Conservation (phyloP, 2,329 filamentous ascomycete genomes). For the Fusarium odoratissimum region DNA sequence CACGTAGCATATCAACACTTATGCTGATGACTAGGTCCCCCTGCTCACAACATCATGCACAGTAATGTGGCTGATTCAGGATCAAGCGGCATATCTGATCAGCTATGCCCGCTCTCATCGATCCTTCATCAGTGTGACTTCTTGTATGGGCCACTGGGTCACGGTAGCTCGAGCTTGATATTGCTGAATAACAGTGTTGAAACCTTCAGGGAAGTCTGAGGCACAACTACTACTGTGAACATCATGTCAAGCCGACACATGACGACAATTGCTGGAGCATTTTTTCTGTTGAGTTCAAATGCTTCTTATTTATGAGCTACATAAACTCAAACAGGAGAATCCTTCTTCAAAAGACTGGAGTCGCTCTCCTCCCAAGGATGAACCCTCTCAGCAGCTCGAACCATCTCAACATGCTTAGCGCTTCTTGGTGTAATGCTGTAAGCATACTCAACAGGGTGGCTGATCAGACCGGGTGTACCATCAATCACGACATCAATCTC, state of each 20-base stretch:
- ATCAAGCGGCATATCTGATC: not conserved
- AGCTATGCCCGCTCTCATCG: not conserved
- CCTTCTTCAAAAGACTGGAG: constrained; percentile 11
- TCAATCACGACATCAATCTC: constrained; percentile 34
- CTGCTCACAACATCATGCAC: not conserved
- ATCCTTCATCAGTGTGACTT: too few species aligned
- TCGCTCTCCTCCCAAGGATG: constrained; percentile 44
- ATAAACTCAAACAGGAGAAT: not conserved
- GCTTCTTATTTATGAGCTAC: not conserved
- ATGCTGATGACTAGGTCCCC: not conserved
- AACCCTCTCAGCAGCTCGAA: constrained; percentile 29
- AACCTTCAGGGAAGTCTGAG: not conserved
- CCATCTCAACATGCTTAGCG: constrained; percentile 24
- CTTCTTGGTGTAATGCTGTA: constrained; percentile 39
- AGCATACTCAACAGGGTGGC: constrained; percentile 27
- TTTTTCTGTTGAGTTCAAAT: not conserved
- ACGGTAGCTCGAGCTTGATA: not conserved
- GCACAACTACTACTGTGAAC: not conserved
- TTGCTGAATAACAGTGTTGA: not conserved
- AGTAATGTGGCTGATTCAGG: not conserved
- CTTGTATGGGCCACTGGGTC: not conserved
- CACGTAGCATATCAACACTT: not conserved
- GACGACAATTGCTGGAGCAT: not conserved
- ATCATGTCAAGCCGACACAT: not conserved
- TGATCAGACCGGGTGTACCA: constrained; percentile 31